Base-by-base conservation (phyloP, 768 basidiomycete genomes). In the Wakefieldia striispora region DNA sequence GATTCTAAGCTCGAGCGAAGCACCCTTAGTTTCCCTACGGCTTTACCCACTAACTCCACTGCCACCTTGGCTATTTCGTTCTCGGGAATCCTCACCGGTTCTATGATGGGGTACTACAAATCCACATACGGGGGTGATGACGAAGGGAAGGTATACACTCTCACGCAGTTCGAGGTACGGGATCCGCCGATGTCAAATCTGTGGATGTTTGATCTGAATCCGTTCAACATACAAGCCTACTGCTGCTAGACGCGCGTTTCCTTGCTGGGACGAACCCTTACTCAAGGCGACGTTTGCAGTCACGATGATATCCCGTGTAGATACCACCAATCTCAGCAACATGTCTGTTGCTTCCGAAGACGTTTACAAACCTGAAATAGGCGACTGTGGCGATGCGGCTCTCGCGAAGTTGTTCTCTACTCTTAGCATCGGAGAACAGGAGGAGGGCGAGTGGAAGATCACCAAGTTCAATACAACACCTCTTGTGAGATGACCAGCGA, bases 211-310 rank as follows among this genome's bases (percentile, higher is more conserved):
- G 11, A 40, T 47, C 48, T 53, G 43, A 43, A 39, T 39, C 24
- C 14, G 44, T 46, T 16, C 27, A 34, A 34, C 10, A 9, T 29
- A 34, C 14, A 55, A 95, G 86, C 84, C 94, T 34, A 95, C 90
- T 35, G 84, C 84, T 51, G 94, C 95, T 9, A 75, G 94, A 43
- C 78, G 81, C 36, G 82, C 86, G 6, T 89, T 91, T 67, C 90
- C 90, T 23, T 91, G 86, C 72, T 95, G 91, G 90, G 95, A 97
- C 63, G 94, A 97, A 63, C 95, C 95, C 14, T 75, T 82, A 33
- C 75, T 95, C 57, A 97, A 97, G 67, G 87, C 93, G 0, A 92
- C 86, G 3, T 90, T 86, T 63, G 61, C 78, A 0, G 72, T 93
- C 51, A 86, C 84, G 13, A 75, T 95, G 76, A 76, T 95, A 60